Base-by-base conservation (phyloP, 805 yeast species). In the Saturnispora gosingensis region DNA sequence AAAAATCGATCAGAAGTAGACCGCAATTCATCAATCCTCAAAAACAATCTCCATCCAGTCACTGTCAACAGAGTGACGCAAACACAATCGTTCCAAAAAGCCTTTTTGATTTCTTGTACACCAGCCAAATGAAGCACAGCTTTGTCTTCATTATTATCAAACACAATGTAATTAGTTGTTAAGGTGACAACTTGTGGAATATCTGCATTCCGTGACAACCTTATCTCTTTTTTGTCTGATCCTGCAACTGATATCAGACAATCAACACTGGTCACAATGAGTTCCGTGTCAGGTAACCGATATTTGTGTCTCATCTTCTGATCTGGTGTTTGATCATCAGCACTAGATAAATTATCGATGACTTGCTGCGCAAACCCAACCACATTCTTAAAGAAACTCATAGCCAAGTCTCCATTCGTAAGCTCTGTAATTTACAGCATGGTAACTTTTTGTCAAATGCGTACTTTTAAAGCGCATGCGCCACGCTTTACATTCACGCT, bases 31-130 rank as follows among this genome's bases (percentile, higher is more conserved):
- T 88, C 80, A 60, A 90, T 81, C 59, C 86, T 88, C 22, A 90
- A 68, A 2, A 82, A 73, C 2, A 89, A 61, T 49, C 74, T 74
- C 52, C 84, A 63, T 15, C 82, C 85, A 30, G 84, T 81, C 52
- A 82, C 81, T 2, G 95, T 79, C 5, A 78, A 73, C 13, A 91
- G 68, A n/a, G 81, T 71, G 18, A 93, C 72, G 1, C 96, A 89
- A 67, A 89, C 86, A 18, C 86, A 82, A 62, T 82, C 85, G 1
- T 86, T 74, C 51, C 81, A 75, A 10, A 95, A 95, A 20, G 88
- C 75, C 49, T 97, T 74, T 63, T 91, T 97, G 16, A 93, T 95
- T 55, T 88, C 82, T 61, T 85, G 82, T 38, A 93, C 70, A 1
- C 96, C 80, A 1, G 90, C 80, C 42, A 93, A 68, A 55, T 91